These are phyloP conservation scores for Globisporangium apiculatum DNA, from an alignment of 352 stramenopile genomes.

Conservation along the genomic window DNA sequence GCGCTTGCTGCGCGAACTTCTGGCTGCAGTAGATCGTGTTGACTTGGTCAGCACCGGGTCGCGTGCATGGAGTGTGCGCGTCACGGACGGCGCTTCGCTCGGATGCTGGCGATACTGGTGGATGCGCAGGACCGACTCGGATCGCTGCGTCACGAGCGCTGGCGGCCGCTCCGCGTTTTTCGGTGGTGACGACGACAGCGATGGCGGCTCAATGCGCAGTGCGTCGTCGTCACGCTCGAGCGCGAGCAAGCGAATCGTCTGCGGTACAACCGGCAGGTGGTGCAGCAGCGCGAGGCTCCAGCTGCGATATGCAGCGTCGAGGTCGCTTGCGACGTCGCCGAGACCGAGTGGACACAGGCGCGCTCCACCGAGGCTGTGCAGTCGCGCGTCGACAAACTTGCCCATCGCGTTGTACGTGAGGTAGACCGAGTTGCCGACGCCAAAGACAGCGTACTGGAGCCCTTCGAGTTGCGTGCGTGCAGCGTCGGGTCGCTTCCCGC, in stretches of 20 bases:
- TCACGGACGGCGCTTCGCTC: background rate
- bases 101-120: constrained; percentile 1
- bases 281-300: constrained; percentile 70
- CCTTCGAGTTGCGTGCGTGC: constrained; percentile 17
- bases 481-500: background rate
- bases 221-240: constrained; percentile 25
- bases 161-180: background rate
- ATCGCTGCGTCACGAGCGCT: background rate
- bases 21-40: no score
- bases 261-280: constrained; percentile 11
- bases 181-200: background rate
- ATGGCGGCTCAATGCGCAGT: constrained; percentile 9
- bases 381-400: constrained; percentile 80
- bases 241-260: constrained; percentile 7
- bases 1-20: constrained; percentile 6
- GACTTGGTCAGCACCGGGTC: background rate
- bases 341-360: constrained; percentile 71
- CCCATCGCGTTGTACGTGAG: constrained; percentile 94
- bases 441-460: constrained; percentile 92
- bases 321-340: constrained; percentile 89
- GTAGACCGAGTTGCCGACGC: constrained; percentile 93
- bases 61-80: background rate
- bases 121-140: background rate
- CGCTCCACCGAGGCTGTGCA: constrained; percentile 76
- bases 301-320: constrained; percentile 51